Evolutionary conservation across 192 early-diverging fungal species (phyloP).

Genomic region (Coemansia sp.): DNA sequence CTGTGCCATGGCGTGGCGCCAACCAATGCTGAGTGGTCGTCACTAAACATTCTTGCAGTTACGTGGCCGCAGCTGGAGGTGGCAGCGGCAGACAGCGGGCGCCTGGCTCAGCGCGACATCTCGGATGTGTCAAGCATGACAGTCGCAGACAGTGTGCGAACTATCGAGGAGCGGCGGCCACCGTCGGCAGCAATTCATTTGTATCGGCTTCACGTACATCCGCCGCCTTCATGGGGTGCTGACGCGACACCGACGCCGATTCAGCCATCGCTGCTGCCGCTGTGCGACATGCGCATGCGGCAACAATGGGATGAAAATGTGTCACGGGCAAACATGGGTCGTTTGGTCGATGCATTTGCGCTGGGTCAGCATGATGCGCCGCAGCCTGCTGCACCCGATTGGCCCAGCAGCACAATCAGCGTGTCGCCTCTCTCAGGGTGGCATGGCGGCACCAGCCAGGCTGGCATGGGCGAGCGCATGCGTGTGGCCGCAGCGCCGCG

Average conservation of each 20-base stretch:
- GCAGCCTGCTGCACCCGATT: not conserved
- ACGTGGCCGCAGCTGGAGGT: slow-evolving; percentile 50
- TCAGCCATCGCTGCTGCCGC: slow-evolving; percentile 47
- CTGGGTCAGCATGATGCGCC: slow-evolving; percentile 6
- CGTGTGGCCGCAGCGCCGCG: slow-evolving; percentile 43
- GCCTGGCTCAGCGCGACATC: slow-evolving; percentile 46
- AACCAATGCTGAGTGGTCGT: slow-evolving; percentile 51
- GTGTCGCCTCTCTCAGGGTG: slow-evolving; percentile 49
- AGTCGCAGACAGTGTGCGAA: slow-evolving; percentile 31
- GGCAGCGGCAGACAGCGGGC: slow-evolving; percentile 16
- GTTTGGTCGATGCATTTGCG: slow-evolving; percentile 19
- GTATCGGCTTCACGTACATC: slow-evolving; percentile 43
- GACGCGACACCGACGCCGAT: slow-evolving; percentile 21
- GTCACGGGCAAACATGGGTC: slow-evolving; percentile 35
- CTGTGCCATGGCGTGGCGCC: slow-evolving; percentile 44
- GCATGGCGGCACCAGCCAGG: slow-evolving; percentile 42
- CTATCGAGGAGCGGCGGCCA: slow-evolving; percentile 28
- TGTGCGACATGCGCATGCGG: slow-evolving; percentile 48
- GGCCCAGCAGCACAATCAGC: slow-evolving; percentile 27
- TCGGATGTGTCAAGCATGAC: slow-evolving; percentile 40
- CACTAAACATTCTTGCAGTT: slow-evolving; percentile 47
- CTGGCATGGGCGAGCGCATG: slow-evolving; percentile 40
- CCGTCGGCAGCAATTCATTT: slow-evolving; percentile 46
- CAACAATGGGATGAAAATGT: slow-evolving; percentile 48
- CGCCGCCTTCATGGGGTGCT: slow-evolving; percentile 38